phyloP scores from a whole-genome alignment of 2,329 filamentous ascomycete genomes.

The Diaporthe caulivora region DNA sequence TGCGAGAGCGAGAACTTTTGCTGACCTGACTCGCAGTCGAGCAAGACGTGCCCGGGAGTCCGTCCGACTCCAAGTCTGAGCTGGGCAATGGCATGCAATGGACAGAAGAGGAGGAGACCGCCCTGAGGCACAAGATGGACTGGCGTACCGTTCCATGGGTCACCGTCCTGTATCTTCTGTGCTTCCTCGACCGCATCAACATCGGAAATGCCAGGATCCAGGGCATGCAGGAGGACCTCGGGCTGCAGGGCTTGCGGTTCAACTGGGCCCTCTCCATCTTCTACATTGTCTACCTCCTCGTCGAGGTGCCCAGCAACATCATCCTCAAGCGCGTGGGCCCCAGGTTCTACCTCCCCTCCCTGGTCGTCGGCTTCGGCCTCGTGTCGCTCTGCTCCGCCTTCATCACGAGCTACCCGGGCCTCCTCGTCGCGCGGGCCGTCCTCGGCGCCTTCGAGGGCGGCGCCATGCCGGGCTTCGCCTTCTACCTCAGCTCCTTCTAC shows the following conservation, averaged over 20 bases:
- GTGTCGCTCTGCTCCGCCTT: constrained; percentile 78
- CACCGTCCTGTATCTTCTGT: constrained; percentile 79
- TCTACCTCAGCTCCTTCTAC: constrained; percentile 83
- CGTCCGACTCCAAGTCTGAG: constrained; percentile 13
- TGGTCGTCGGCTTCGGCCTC: constrained; percentile 74
- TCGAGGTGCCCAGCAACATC: constrained; percentile 76
- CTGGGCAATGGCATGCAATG: not conserved
- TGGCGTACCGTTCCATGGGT: constrained; percentile 74
- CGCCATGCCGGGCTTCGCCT: constrained; percentile 75
- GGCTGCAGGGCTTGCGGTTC: constrained; percentile 73
- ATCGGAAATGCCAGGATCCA: constrained; percentile 80
- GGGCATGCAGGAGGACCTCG: constrained; percentile 71
- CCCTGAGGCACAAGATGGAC: constrained; percentile 75
- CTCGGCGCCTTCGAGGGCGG: constrained; percentile 78
- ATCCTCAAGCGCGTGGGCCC: constrained; percentile 73
- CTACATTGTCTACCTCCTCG: constrained; percentile 73
- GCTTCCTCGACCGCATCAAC: constrained; percentile 80
- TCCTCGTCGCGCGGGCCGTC: constrained; percentile 76
- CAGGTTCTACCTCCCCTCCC: constrained; percentile 73
- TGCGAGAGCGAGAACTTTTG: constrained; percentile 67
- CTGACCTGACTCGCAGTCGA: constrained; percentile 63
- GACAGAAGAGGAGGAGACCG: constrained; percentile 56
- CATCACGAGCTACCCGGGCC: constrained; percentile 71
- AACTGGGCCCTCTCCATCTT: constrained; percentile 76
- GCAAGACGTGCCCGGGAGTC: constrained; percentile 4